Evolutionary conservation across 441 rosid genomes (phyloP).

Genomic region (Biscutella laevigata): DNA sequence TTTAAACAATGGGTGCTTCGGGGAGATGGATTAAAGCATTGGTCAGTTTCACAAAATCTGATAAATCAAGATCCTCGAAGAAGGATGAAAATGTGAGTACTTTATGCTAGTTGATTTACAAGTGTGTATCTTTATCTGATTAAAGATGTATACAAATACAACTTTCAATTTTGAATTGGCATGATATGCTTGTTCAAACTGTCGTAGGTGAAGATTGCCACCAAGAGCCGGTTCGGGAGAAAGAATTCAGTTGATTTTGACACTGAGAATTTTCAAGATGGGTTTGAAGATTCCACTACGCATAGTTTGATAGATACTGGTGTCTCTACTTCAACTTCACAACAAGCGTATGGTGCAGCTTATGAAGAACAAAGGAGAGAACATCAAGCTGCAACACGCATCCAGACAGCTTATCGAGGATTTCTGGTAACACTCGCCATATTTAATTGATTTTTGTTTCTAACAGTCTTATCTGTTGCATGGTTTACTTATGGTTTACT

Average conservation of each 20-base stretch:
- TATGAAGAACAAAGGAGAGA: constrained; percentile 40
- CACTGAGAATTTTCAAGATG: constrained; percentile 44
- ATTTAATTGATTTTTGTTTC: background rate
- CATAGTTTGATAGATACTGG: constrained; percentile 34
- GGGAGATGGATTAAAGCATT: constrained; percentile 94
- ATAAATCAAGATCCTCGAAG: constrained; percentile 57
- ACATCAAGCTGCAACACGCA: constrained; percentile 68
- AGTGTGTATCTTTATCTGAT: background rate
- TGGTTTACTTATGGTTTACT: background rate
- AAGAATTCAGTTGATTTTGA: constrained; percentile 58
- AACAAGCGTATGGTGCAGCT: constrained; percentile 39
- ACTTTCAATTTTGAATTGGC: background rate
- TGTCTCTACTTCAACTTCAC: constrained; percentile 47
- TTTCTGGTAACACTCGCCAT: constrained; percentile 62
- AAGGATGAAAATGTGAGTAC: constrained; percentile 56
- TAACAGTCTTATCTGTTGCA: background rate
- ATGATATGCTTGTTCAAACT: constrained; percentile 16
- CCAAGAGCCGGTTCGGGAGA: constrained; percentile 55
- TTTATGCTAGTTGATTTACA: background rate
- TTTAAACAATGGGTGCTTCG: constrained; percentile 64
- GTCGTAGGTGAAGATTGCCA: constrained; percentile 40
- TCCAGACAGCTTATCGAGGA: constrained; percentile 90
- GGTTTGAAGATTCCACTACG: constrained; percentile 37
- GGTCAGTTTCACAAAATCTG: constrained; percentile 73
- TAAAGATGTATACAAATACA: background rate